A percentile compares a stretch with the other conserved stretches of the same genome.
Conservation (phyloP, 768 basidiomycete species). For the Dendrothele bispora region DNA sequence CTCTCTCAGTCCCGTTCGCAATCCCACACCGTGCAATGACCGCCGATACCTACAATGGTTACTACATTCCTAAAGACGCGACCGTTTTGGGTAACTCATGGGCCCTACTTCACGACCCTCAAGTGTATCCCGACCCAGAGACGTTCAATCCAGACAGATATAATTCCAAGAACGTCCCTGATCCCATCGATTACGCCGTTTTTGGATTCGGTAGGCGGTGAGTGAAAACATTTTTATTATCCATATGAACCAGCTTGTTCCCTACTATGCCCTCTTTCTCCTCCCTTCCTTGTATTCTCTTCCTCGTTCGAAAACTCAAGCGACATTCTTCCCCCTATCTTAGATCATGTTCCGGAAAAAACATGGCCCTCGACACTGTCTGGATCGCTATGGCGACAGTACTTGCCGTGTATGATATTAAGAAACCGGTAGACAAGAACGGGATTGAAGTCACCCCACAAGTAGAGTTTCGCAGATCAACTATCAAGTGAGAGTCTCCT, state of each 20-base stretch:
- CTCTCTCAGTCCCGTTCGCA: neutral
- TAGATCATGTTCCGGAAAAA: slow-evolving; percentile 31
- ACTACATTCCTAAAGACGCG: slow-evolving; percentile 33
- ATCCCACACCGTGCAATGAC: slow-evolving; percentile 31
- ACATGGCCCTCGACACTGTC: slow-evolving; percentile 26
- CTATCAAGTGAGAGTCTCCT: neutral
- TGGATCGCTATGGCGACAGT: slow-evolving; percentile 29
- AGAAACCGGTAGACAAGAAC: slow-evolving; percentile 22
- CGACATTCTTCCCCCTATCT: neutral
- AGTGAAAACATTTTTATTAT: neutral
- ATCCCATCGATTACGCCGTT: neutral
- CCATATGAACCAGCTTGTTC: no score
- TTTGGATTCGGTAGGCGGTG: neutral
- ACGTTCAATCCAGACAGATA: neutral
- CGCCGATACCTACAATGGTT: slow-evolving; percentile 28
- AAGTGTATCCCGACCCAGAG: neutral
- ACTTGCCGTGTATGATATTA: slow-evolving; percentile 29
- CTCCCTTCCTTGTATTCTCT: neutral
- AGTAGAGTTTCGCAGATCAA: slow-evolving; percentile 19
- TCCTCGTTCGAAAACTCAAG: neutral
- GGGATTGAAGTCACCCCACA: slow-evolving; percentile 26
- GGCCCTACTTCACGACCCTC: slow-evolving; percentile 7
- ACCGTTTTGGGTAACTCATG: slow-evolving; percentile 34
- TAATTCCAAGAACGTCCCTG: neutral
- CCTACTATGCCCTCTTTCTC: no score